Evolutionary conservation across 768 basidiomycete species (phyloP).

Genomic region (Boletus tylopilopsis): DNA sequence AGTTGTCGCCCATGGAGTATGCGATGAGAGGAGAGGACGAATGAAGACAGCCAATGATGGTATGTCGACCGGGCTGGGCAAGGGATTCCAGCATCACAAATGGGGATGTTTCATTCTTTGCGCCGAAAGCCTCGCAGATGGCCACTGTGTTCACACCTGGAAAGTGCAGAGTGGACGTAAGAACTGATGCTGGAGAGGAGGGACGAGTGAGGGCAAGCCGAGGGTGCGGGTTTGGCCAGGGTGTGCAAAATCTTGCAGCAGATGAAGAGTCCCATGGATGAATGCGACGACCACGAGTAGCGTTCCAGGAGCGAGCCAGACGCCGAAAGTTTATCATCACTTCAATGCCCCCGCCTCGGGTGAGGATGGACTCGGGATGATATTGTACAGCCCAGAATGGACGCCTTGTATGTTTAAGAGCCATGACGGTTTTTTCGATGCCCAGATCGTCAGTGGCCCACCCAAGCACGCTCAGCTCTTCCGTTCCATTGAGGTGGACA

Average conservation of each 20-base stretch:
- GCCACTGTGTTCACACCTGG: constrained; percentile 40
- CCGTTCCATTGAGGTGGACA: constrained; percentile 42
- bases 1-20: constrained; percentile 48
- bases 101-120: constrained; percentile 49
- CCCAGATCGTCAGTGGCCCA: constrained; percentile 69
- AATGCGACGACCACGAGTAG: constrained; percentile 33
- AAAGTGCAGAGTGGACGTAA: constrained; percentile 40
- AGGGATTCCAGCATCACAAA: constrained; percentile 78
- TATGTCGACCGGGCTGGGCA: constrained; percentile 67
- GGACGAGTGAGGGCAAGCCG: constrained; percentile 14
- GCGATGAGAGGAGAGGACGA: constrained; percentile 54
- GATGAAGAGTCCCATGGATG: constrained; percentile 40
- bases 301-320: constrained; percentile 58
- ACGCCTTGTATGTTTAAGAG: constrained; percentile 52
- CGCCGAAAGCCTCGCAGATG: constrained; percentile 64
- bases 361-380: constrained; percentile 82
- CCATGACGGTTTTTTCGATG: constrained; percentile 74
- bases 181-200: constrained; percentile 28
- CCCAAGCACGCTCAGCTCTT: constrained; percentile 61
- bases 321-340: constrained; percentile 74
- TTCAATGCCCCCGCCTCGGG: constrained; percentile 61
- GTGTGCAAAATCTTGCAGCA: constrained; percentile 38
- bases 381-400: constrained; percentile 91
- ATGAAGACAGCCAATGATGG: constrained; percentile 64
- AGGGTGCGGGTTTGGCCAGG: constrained; percentile 54